phyloP scores from a whole-genome alignment of 2,329 filamentous ascomycete species.

The Leptographium flavum region DNA sequence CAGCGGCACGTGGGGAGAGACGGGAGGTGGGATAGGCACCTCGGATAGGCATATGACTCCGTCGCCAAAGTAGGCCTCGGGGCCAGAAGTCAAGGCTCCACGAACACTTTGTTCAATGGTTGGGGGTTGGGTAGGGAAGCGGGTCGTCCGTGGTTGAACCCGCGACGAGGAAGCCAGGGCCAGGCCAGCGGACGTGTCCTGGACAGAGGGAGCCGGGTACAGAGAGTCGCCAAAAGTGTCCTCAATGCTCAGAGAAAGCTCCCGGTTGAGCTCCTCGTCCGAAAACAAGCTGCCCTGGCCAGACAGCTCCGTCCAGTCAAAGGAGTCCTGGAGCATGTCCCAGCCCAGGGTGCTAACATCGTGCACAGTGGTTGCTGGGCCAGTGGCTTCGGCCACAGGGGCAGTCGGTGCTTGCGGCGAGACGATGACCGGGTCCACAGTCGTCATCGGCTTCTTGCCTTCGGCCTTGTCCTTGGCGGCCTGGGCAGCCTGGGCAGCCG shows the following conservation, averaged over 20 bases:
- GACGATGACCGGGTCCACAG: slow-evolving; percentile 1
- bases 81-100: background rate
- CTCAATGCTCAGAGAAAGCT: slow-evolving; percentile 3
- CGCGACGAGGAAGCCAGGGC: background rate
- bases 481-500: slow-evolving; percentile 3
- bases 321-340: slow-evolving; percentile 2
- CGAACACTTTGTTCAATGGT: background rate
- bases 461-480: slow-evolving; percentile 5
- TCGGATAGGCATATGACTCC: background rate
- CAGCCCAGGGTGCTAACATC: background rate
- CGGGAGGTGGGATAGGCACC: background rate
- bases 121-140: background rate
- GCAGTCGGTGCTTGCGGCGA: background rate
- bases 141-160: background rate
- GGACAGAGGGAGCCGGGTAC: background rate
- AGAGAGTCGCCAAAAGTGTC: background rate
- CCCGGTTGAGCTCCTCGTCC: slow-evolving; percentile 5
- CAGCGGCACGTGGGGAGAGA: background rate
- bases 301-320: slow-evolving; percentile 7
- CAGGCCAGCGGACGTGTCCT: background rate
- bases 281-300: slow-evolving; percentile 2
- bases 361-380: background rate
- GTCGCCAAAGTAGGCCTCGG: background rate
- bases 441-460: slow-evolving; percentile 6
- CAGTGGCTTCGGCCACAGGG: background rate